Base-by-base conservation (phyloP, 805 yeast species). In the Candida ascalaphidarum region DNA sequence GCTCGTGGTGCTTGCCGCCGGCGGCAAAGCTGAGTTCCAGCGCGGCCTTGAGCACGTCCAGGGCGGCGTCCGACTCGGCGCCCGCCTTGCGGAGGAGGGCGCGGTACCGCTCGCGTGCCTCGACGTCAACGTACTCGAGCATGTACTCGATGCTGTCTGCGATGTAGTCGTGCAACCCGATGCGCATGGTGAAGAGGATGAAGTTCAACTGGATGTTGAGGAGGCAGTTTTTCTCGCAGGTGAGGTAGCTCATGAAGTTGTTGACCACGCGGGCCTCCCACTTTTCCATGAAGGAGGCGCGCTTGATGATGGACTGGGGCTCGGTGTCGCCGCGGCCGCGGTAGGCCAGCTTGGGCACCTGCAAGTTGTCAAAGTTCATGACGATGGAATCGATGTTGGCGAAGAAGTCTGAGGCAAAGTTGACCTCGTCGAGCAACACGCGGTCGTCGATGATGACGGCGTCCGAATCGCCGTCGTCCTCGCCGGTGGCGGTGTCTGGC, bases 171-270 rank as follows among this genome's bases (percentile, higher is more conserved):
- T n/a, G n/a, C n/a, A n/a, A n/a, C n/a, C n/a, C n/a, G 13, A 61
- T 42, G 12, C 44, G 45, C 27, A 58, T 29, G 4, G 57, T 55
- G 38, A 60, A 60, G 22, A 61, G 40, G 8, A 55, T 44, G 31
- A 48, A 62, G 33, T 62, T 60, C 32, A 58, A 44, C 25, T 59
- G 65, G 12, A 62, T 32, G 28, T 58, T 59, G 16, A 52, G 36
- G 23, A 62, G 44, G 22, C 60, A 48, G n/a, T 46, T 33, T 12
- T 40, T 46, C 10, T 41, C 39, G 23, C 51, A 47, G 1, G 53
- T 41, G 5, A 54, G 29, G 21, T 36, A 41, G 7, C 48, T 48
- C 14, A 48, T 32, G 11, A 58, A 40, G 16, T 43, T 37, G 21
- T 47, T 47, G 17, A 53, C 39, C 15, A 55, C 34, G 12, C 46